phyloP scores from a whole-genome alignment of 1,284 basidiomycete species.

The Cutaneotrichosporon mucoides region DNA sequence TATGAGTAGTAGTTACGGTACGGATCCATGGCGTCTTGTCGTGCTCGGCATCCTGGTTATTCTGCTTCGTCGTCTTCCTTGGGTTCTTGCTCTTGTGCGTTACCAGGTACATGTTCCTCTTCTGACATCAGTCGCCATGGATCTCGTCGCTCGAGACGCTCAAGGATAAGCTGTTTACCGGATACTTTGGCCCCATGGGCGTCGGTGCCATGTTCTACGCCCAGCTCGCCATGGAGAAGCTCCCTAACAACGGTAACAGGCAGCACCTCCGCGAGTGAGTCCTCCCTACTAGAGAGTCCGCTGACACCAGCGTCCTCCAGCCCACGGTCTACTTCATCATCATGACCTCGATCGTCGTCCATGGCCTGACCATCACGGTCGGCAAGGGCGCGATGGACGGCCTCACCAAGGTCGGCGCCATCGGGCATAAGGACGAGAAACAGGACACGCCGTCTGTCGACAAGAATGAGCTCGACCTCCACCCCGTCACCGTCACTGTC shows the following conservation, averaged over 20 bases:
- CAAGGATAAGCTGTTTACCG: slow-evolving; percentile 45
- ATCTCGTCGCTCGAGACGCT: slow-evolving; percentile 42
- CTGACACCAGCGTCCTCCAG: no score
- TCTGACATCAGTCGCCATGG: slow-evolving; percentile 25
- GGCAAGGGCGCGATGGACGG: slow-evolving; percentile 26
- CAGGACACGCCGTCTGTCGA: slow-evolving; percentile 11
- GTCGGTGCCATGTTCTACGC: slow-evolving; percentile 54
- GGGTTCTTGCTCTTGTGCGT: slow-evolving; percentile 62
- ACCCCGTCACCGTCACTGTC: no score
- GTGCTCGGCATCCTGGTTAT: slow-evolving; percentile 74
- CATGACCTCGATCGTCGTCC: slow-evolving; percentile 52
- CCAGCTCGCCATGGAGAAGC: slow-evolving; percentile 50
- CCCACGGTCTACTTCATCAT: slow-evolving; percentile 52
- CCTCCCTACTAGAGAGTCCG: slow-evolving; percentile 40
- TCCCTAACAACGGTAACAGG: slow-evolving; percentile 47
- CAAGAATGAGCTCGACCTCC: no score
- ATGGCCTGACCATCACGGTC: slow-evolving; percentile 49
- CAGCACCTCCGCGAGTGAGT: slow-evolving; percentile 47
- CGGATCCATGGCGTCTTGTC: slow-evolving; percentile 76
- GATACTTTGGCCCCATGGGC: slow-evolving; percentile 49
- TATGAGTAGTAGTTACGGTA: slow-evolving; percentile 48
- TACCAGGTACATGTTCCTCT: not conserved
- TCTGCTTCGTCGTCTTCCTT: slow-evolving; percentile 70
- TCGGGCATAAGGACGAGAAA: not conserved
- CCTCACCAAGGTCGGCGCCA: slow-evolving; percentile 9